Conservation (phyloP, 768 basidiomycete genomes). For the Chalciporus pseudorubinellus region DNA sequence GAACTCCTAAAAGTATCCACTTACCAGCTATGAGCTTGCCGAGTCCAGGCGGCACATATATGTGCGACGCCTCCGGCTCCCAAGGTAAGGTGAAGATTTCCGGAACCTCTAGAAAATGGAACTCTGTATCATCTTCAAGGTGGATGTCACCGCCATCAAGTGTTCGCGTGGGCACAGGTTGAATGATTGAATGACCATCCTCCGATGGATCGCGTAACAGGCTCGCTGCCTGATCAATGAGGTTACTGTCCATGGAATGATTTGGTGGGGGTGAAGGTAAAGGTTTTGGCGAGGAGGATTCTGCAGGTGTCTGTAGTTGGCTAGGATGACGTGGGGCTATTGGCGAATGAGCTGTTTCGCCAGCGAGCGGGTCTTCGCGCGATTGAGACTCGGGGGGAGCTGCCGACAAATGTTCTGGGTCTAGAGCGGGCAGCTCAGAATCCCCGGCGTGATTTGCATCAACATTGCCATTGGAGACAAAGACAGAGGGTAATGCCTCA, state of each 20-base stretch:
- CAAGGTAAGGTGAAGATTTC: constrained; percentile 35
- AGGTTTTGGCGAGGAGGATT: background rate
- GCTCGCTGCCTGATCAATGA: background rate
- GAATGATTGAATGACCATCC: background rate
- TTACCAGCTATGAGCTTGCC: constrained; percentile 36
- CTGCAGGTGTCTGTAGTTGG: background rate
- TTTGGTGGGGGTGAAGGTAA: background rate
- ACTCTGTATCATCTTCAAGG: constrained; percentile 19
- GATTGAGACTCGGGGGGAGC: background rate
- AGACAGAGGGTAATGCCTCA: background rate
- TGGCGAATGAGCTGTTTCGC: background rate
- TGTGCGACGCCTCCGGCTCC: constrained; percentile 25
- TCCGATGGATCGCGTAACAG: background rate
- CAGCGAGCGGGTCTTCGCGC: background rate
- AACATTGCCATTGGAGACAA: background rate
- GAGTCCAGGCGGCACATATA: constrained; percentile 37
- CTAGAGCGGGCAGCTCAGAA: background rate
- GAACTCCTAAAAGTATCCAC: constrained; percentile 2
- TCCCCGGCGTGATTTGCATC: no score
- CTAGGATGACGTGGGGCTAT: background rate
- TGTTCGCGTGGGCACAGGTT: background rate
- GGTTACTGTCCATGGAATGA: background rate
- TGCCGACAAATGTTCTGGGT: background rate
- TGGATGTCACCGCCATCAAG: background rate
- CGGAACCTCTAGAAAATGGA: constrained; percentile 34